Evolutionary conservation across 1,284 basidiomycete species (phyloP).

Genomic region (Cystobasidiaceae sp.): DNA sequence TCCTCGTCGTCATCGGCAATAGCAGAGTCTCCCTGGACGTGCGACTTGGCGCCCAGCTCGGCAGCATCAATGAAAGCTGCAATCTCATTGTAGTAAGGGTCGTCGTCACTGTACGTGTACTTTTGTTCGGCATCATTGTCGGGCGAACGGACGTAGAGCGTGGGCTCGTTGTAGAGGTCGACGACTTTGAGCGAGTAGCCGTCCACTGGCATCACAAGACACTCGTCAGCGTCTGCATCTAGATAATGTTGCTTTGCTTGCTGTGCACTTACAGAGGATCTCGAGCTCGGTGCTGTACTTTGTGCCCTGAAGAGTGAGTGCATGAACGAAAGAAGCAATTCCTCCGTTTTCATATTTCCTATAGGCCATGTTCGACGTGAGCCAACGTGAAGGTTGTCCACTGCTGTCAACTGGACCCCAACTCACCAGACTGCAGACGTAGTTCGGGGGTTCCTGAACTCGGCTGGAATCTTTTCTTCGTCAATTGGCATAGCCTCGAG

Average conservation of each 20-base stretch:
- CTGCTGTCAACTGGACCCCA: too few relatives aligned
- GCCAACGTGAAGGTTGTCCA: too few relatives aligned
- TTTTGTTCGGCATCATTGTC: slow-evolving; percentile 76
- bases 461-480: slow-evolving; percentile 67
- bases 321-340: slow-evolving; percentile 80
- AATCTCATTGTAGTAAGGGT: slow-evolving; percentile 55
- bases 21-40: slow-evolving; percentile 31
- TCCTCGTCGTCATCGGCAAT: slow-evolving; percentile 41
- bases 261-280: slow-evolving; percentile 43
- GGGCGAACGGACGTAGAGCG: slow-evolving; percentile 75
- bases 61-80: slow-evolving; percentile 42
- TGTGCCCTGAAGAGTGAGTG: slow-evolving; percentile 79
- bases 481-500: slow-evolving; percentile 76
- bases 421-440: slow-evolving; percentile 48
- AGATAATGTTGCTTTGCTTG: background rate
- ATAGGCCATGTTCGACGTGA: slow-evolving; percentile 46
- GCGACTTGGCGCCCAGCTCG: slow-evolving; percentile 18
- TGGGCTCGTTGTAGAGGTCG: slow-evolving; percentile 68
- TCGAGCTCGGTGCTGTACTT: slow-evolving; percentile 82
- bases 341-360: slow-evolving; percentile 91
- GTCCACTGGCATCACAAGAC: slow-evolving; percentile 65
- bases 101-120: slow-evolving; percentile 50
- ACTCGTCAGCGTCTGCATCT: background rate
- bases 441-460: slow-evolving; percentile 58
- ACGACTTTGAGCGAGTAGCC: slow-evolving; percentile 74